Base-by-base conservation (phyloP, 2,329 filamentous ascomycete species). In the Neofusicoccum laricinum region DNA sequence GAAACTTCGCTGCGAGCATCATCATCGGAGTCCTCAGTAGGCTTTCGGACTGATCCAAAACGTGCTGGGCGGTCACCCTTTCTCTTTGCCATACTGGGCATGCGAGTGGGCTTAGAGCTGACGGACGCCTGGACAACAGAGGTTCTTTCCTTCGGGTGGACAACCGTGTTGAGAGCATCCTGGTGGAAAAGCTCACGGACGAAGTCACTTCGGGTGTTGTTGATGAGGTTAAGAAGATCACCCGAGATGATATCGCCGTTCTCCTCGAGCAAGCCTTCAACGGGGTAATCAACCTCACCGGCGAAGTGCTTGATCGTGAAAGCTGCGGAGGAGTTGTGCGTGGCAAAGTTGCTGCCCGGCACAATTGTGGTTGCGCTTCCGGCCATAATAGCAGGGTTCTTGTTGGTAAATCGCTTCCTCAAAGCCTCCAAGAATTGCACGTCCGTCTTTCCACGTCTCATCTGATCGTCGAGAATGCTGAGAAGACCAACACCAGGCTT, bases 231-330 rank as follows among this genome's bases (percentile, higher is more conserved):
- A 84, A 99, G 92, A 70, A 99, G 81, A 76, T 99, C 95, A 30
- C 93, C 94, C 3, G 93, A 97, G 67, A 99, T 95, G 67, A 97
- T 88, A 75, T 99, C 95, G 61, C 93, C 92, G 69, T 99, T 99
- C 78, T 97, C 93, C 76, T 99, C 95, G 2, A 98, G 85, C 21
- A 99, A 81, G 4, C 92, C 92, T 70, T 90, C 89, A 66, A 96
- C 86, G 2, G 92, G 89, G 73, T 99, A 99, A 66, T 99, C 95
- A 4, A 99, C 92, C 75, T 98, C 95, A 58, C 95, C 95, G 43
- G 94, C 94, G 77, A 96, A 99, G 77, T 99, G 95, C 77, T 91
- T 93, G 64, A 99, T 88, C 0, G 93, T 93, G 79, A 99, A 99
- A 10, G 86, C 86, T 4, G 92, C 90, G 0, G 90, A 84, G 0